A percentile compares a stretch with the other conserved stretches of the same genome.
Evolutionary conservation across 768 basidiomycete genomes (phyloP).

Genomic region (Tylopilus intermedius): DNA sequence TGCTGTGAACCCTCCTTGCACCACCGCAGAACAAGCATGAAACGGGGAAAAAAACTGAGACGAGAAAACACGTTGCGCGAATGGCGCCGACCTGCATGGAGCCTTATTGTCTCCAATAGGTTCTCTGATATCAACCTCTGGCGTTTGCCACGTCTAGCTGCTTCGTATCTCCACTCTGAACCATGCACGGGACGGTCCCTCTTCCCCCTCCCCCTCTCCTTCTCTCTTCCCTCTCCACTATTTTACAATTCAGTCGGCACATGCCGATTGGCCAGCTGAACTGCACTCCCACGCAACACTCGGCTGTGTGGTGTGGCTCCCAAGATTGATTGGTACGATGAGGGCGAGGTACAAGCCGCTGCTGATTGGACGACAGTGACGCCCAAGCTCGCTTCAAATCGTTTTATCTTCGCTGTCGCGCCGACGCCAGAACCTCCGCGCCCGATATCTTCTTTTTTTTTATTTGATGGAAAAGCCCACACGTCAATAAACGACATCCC

Average conservation of each 20-base stretch:
- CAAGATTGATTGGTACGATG: slow-evolving; percentile 22
- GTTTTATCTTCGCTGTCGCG: not conserved
- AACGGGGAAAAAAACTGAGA: not conserved
- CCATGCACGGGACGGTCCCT: not conserved
- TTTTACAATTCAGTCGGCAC: slow-evolving; percentile 28
- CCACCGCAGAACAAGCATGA: not conserved
- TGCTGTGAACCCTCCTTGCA: not conserved
- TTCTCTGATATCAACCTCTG: slow-evolving; percentile 2
- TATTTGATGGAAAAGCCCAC: not conserved
- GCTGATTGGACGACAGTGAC: slow-evolving; percentile 11
- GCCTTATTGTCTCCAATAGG: slow-evolving; percentile 13
- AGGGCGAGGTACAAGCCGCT: too few species aligned
- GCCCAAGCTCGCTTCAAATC: slow-evolving; percentile 5
- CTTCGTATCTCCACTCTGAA: slow-evolving; percentile 22
- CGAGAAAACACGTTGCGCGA: slow-evolving; percentile 10
- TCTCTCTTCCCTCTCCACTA: not conserved
- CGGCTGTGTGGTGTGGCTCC: slow-evolving; percentile 22
- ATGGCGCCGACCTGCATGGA: slow-evolving; percentile 7
- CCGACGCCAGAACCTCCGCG: not conserved
- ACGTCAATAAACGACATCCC: slow-evolving; percentile 4
- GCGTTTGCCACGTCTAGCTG: slow-evolving; percentile 7
- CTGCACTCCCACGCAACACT: slow-evolving; percentile 21
- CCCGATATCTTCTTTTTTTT: not conserved
- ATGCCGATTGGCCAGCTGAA: slow-evolving; percentile 7
- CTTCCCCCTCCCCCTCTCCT: not conserved